Evolutionary conservation across 108 stramenopile genomes (phyloP), one percentile per base, ranked within the genome.

Genomic region (Nitzschia putrida): DNA sequence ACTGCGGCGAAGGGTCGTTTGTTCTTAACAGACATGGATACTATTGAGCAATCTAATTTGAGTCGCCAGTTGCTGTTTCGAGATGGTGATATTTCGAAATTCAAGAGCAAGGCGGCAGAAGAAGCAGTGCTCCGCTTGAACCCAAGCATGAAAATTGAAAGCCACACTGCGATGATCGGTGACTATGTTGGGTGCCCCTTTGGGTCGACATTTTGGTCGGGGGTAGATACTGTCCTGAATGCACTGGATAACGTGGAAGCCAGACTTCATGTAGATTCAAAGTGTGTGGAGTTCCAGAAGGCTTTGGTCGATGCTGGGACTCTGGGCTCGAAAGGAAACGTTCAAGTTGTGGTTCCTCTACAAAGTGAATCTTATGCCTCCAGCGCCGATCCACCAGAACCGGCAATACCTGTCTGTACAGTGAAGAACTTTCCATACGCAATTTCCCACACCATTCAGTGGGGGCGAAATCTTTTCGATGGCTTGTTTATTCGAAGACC

Each of bases 231-330:
- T 22, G 89, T 99, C 37, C 74, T 99, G 29, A 97, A 97, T 53
- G 98, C 98, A 39, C 86, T 99, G 23, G 99, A 99, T 80, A 99
- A 99, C 64, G 82, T 99, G 40, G 97, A 98, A 69, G 95, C 99
- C 0, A 82, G 99, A 13, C 68, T 95, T 3, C 92, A 84, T 63
- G 88, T 92, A 59, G 94, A 95, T 68, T 40, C 67, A 16, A 85
- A 92, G 50, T 95, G 94, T 67, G 91, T 95, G 5, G 64, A 82
- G 13, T 78, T 92, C 60, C 57, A 78, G 42, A 80, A 86, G 50
- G 81, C 89, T 10, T 40, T 95, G 38, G 80, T 95, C 53, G 94
- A 95, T 71, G 86, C 91, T 13, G 94, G 94, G 11, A 95, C 94
- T 13, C 44, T 95, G 23, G 94, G 94, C 20, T 78, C 94, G 2